A percentile compares a stretch with the other conserved stretches of the same genome.
phyloP scores from a whole-genome alignment of 2,329 filamentous ascomycete genomes.

The Chalaropsis thielavioides region DNA sequence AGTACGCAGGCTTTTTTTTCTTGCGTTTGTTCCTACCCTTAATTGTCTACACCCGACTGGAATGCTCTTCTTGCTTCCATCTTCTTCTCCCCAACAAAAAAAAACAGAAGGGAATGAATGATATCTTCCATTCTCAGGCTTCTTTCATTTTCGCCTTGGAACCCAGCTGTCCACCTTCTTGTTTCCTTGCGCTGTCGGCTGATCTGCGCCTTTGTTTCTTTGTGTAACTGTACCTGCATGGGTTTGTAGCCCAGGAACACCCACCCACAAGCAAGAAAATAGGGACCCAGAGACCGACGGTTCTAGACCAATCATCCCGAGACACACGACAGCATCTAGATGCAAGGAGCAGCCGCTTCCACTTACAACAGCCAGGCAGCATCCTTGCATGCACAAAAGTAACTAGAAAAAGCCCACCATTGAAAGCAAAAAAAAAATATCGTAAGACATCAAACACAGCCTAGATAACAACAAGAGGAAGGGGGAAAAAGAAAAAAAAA shows the following conservation, averaged over 20 bases:
- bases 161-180: slow-evolving; percentile 1
- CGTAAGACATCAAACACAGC: not conserved
- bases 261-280: not conserved
- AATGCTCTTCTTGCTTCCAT: not conserved
- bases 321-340: not conserved
- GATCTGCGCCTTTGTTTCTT: not conserved
- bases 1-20: slow-evolving; percentile 13
- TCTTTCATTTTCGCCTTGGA: not conserved
- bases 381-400: not conserved
- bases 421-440: not conserved
- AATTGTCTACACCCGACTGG: not conserved
- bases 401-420: not conserved
- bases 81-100: not conserved
- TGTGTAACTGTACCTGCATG: slow-evolving; percentile 1
- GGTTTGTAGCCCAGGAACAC: not conserved
- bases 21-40: slow-evolving; percentile 13
- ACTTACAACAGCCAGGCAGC: not conserved
- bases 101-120: too few species aligned
- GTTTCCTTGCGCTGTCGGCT: slow-evolving; percentile 17
- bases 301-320: not conserved
- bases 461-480: not conserved
- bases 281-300: not conserved
- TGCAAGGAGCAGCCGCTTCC: not conserved
- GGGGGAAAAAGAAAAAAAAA: not conserved
- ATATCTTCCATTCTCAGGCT: not conserved